phyloP scores from a whole-genome alignment of 1,284 basidiomycete genomes.

The Thecaphora thlaspeos region DNA sequence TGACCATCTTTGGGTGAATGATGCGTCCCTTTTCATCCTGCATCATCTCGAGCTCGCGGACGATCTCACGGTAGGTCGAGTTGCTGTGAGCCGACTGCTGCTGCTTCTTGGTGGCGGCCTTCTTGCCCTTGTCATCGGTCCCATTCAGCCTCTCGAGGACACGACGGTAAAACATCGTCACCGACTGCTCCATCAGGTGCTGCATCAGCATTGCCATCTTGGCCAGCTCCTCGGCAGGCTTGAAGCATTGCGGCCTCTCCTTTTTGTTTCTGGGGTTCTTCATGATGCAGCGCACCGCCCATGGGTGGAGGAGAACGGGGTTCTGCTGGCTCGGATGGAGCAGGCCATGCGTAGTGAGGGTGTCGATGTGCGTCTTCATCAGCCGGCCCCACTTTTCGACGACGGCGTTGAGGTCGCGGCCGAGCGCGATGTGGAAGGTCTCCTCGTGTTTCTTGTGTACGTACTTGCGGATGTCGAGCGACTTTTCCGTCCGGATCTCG shows the following conservation, averaged over 20 bases:
- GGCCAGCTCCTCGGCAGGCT: slow-evolving; percentile 29
- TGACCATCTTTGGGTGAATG: slow-evolving; percentile 90
- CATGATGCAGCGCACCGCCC: slow-evolving; percentile 33
- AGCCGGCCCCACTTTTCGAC: slow-evolving; percentile 55
- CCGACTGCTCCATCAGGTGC: slow-evolving; percentile 71
- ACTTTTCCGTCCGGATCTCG: slow-evolving; percentile 89
- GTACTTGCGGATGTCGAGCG: slow-evolving; percentile 81
- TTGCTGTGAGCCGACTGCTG: slow-evolving; percentile 62
- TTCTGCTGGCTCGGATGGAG: slow-evolving; percentile 35
- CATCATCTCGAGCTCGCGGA: slow-evolving; percentile 67
- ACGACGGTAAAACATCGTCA: slow-evolving; percentile 49
- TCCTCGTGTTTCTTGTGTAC: slow-evolving; percentile 72
- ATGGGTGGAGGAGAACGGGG: slow-evolving; percentile 42
- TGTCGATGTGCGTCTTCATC: slow-evolving; percentile 51
- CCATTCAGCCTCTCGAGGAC: slow-evolving; percentile 59
- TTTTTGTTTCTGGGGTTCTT: slow-evolving; percentile 11
- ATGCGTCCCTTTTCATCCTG: slow-evolving; percentile 62
- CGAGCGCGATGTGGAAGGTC: slow-evolving; percentile 42
- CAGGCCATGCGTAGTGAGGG: slow-evolving; percentile 39
- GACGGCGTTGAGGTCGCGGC: slow-evolving; percentile 42
- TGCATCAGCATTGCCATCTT: slow-evolving; percentile 49
- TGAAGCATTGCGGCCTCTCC: slow-evolving; percentile 24
- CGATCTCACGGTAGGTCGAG: slow-evolving; percentile 66
- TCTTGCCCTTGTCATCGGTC: slow-evolving; percentile 27
- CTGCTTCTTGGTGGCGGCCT: slow-evolving; percentile 54